phyloP scores from a whole-genome alignment of 768 basidiomycete species.

The Mycena chlorophos region DNA sequence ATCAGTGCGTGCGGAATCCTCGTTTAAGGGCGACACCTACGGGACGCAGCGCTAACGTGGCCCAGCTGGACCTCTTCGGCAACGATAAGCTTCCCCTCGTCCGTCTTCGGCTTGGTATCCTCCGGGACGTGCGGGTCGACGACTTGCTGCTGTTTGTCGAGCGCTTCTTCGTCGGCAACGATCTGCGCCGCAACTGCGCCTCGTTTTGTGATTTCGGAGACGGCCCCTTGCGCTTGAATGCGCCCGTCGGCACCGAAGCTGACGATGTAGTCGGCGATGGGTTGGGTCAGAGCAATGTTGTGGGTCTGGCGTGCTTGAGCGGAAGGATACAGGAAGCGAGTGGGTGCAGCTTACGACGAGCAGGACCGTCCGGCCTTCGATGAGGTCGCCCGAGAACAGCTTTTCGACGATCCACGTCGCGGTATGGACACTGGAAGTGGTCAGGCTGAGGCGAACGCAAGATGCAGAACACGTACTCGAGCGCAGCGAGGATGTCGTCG shows the following conservation, averaged over 20 bases:
- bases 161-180: conserved; percentile 37
- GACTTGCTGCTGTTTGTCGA: conserved; percentile 17
- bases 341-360: conserved; percentile 39
- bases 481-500: conserved; percentile 33
- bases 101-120: conserved; percentile 24
- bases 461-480: conserved; percentile 30
- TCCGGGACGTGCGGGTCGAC: conserved; percentile 19
- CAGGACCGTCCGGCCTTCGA: conserved; percentile 43
- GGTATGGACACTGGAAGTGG: conserved; percentile 42
- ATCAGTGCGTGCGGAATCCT: neutral
- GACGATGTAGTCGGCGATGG: conserved; percentile 47
- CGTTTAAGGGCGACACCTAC: neutral
- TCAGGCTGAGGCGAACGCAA: conserved; percentile 33
- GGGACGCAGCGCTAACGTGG: conserved; percentile 47
- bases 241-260: conserved; percentile 44
- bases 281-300: conserved; percentile 43
- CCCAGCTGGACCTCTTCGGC: conserved; percentile 64
- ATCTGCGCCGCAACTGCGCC: conserved; percentile 46
- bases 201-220: conserved; percentile 39
- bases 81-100: conserved; percentile 57
- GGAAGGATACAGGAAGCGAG: neutral
- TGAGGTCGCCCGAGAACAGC: conserved; percentile 43
- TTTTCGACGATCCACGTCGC: conserved; percentile 53
- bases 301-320: conserved; percentile 40
- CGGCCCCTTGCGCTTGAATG: conserved; percentile 42